phyloP scores from a whole-genome alignment of 2,329 filamentous ascomycete genomes.

The Penicillium sp. region DNA sequence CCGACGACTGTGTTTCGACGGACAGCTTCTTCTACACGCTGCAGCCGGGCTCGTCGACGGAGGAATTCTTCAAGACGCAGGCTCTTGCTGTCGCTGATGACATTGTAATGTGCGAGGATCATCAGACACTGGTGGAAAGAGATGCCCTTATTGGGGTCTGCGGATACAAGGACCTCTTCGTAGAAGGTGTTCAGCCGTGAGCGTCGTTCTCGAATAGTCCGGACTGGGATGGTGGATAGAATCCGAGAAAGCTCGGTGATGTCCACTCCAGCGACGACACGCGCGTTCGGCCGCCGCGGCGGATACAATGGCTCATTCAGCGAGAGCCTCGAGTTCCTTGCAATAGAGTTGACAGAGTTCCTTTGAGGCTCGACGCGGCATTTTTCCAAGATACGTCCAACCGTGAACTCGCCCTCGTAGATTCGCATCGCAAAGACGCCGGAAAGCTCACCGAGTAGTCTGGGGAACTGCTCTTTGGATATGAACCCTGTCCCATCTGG shows the following conservation, averaged over 20 bases:
- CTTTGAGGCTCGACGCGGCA: conserved; percentile 57
- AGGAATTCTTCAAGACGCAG: conserved; percentile 91
- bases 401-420: conserved; percentile 85
- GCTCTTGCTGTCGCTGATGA: conserved; percentile 97
- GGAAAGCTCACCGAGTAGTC: conserved; percentile 80
- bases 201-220: conserved; percentile 69
- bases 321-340: conserved; percentile 37
- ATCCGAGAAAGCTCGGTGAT: conserved; percentile 70
- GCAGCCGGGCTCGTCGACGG: conserved; percentile 79
- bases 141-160: conserved; percentile 83
- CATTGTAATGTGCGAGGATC: conserved; percentile 96
- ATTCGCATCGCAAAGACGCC: conserved; percentile 97
- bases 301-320: conserved; percentile 16
- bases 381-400: conserved; percentile 81
- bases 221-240: conserved; percentile 68
- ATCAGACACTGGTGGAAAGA: conserved; percentile 89
- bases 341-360: conserved; percentile 4
- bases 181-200: conserved; percentile 90
- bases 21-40: conserved; percentile 92
- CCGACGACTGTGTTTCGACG: conserved; percentile 84
- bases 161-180: conserved; percentile 90
- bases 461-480: conserved; percentile 80
- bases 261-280: conserved; percentile 59
- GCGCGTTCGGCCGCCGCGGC: conserved; percentile 26
- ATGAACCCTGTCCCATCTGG: conserved; percentile 90